Percentiles rank a stretch among this genome's conserved stretches.
These are phyloP conservation scores for Aspergillus campestris DNA, from an alignment of 495 filamentous ascomycete species.

Conservation along the genomic window DNA sequence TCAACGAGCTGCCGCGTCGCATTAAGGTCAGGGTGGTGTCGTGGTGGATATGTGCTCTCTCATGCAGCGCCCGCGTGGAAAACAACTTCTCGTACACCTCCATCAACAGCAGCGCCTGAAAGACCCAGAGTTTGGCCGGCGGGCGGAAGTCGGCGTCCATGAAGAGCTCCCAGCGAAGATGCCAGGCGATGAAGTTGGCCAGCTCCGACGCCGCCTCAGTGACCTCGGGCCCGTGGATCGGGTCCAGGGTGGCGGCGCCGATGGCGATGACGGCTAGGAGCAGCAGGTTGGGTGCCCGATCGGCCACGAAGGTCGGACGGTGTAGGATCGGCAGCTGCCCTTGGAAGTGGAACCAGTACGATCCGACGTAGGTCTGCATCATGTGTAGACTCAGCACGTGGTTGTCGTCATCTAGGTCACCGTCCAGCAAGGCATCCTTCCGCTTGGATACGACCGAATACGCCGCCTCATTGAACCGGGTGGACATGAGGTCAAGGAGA, in stretches of 20 bases:
- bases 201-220: constrained; percentile 68
- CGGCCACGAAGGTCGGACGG: constrained; percentile 83
- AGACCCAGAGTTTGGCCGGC: constrained; percentile 95
- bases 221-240: constrained; percentile 61
- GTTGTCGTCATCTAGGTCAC: constrained; percentile 58
- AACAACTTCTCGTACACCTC: constrained; percentile 98
- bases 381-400: constrained; percentile 84
- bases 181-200: constrained; percentile 82
- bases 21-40: constrained; percentile 93
- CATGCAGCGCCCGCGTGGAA: constrained; percentile 81
- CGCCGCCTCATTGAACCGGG: constrained; percentile 72
- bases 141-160: constrained; percentile 86
- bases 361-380: constrained; percentile 92
- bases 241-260: constrained; percentile 82
- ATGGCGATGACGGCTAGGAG: constrained; percentile 93
- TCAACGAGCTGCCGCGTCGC: constrained; percentile 84
- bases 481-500: constrained; percentile 76
- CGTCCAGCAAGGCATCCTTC: constrained; percentile 70
- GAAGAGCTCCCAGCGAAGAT: constrained; percentile 87
- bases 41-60: constrained; percentile 94
- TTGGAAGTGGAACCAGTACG: constrained; percentile 93
- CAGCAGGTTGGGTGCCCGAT: constrained; percentile 75
- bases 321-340: constrained; percentile 92
- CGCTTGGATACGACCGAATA: constrained; percentile 65
- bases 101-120: constrained; percentile 81